Evolutionary conservation across 2,329 filamentous ascomycete genomes (phyloP).

Genomic region (Exserohilum rostratum): DNA sequence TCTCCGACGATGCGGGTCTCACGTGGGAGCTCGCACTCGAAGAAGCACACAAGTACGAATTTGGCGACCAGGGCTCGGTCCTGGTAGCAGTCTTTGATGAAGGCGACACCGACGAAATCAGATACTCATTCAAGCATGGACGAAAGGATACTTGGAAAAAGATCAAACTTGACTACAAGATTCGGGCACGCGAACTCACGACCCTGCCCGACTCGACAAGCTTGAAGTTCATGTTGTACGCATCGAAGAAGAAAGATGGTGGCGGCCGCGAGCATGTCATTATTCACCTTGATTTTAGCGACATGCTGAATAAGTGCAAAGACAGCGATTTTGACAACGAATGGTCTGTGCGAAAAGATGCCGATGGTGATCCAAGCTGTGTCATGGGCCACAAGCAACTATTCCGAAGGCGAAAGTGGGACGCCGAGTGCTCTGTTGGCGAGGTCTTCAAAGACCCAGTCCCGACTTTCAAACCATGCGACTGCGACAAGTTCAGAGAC

Average conservation of each 20-base stretch:
- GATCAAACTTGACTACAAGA: slow-evolving; percentile 71
- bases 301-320: slow-evolving; percentile 78
- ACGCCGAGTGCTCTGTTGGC: slow-evolving; percentile 87
- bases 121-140: slow-evolving; percentile 90
- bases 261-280: slow-evolving; percentile 65
- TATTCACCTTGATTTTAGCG: slow-evolving; percentile 82
- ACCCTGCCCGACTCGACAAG: slow-evolving; percentile 93
- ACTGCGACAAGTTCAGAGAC: slow-evolving; percentile 75
- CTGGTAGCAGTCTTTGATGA: slow-evolving; percentile 80
- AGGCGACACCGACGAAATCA: slow-evolving; percentile 64
- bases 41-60: slow-evolving; percentile 92
- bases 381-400: slow-evolving; percentile 96
- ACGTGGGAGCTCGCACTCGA: slow-evolving; percentile 79
- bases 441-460: slow-evolving; percentile 80
- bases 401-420: slow-evolving; percentile 82
- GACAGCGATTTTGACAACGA: slow-evolving; percentile 75
- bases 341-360: slow-evolving; percentile 84
- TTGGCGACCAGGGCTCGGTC: slow-evolving; percentile 90
- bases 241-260: slow-evolving; percentile 50
- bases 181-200: slow-evolving; percentile 76
- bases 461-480: slow-evolving; percentile 74
- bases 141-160: slow-evolving; percentile 72
- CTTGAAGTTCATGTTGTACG: slow-evolving; percentile 84
- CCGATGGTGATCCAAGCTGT: slow-evolving; percentile 81
- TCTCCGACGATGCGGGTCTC: slow-evolving; percentile 88